Conservation (phyloP, 2,329 filamentous ascomycete species). For the Zopfia rhizophila region DNA sequence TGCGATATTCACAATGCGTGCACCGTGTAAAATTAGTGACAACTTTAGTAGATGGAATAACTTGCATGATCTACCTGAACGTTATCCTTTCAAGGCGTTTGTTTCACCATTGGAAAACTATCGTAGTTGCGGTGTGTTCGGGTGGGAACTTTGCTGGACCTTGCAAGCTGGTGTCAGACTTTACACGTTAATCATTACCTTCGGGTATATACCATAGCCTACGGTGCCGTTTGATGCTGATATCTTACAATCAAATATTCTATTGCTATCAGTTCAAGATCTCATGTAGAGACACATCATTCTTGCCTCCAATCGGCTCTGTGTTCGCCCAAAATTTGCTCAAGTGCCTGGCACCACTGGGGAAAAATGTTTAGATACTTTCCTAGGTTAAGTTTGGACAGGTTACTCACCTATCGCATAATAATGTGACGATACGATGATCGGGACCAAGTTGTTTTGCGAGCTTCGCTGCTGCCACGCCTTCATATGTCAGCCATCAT, state of each 20-base stretch:
- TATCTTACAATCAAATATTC: no score
- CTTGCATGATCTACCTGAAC: no score
- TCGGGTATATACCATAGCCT: no score
- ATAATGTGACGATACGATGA: conserved; percentile 77
- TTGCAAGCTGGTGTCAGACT: background rate
- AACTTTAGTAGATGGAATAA: no score
- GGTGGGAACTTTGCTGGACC: background rate
- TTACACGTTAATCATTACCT: background rate
- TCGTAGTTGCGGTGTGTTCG: background rate
- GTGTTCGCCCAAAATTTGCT: conserved; percentile 87
- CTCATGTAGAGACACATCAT: conserved; percentile 65
- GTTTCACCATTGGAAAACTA: background rate
- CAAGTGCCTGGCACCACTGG: conserved; percentile 75
- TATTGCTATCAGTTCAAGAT: conserved; percentile 59
- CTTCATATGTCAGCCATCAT: conserved; percentile 28
- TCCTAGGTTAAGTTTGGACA: background rate
- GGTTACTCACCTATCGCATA: conserved; percentile 70
- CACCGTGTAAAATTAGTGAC: no score
- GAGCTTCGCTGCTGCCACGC: conserved; percentile 75
- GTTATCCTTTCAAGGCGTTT: no score
- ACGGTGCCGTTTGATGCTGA: no score
- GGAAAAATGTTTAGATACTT: conserved; percentile 21
- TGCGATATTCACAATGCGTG: no score
- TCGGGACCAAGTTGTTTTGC: conserved; percentile 72
- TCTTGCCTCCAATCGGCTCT: conserved; percentile 68